phyloP scores from a whole-genome alignment of 2,329 filamentous ascomycete genomes.

The Trichoderma breve region DNA sequence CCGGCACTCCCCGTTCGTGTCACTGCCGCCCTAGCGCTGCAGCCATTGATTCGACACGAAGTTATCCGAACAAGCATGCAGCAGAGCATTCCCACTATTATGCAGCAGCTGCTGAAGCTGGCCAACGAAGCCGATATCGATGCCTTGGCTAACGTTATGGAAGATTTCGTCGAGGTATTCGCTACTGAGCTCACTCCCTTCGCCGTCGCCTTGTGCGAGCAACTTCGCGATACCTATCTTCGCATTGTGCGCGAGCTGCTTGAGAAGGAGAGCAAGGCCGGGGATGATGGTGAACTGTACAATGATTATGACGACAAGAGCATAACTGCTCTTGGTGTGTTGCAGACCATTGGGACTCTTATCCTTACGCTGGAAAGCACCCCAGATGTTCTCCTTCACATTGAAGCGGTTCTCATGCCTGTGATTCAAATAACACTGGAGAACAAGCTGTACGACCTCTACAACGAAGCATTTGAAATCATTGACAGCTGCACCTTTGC shows the following conservation, averaged over 20 bases:
- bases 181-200: conserved; percentile 96
- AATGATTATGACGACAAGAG: conserved; percentile 98
- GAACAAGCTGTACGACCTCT: conserved; percentile 89
- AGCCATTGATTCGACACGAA: conserved; percentile 93
- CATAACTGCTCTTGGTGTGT: conserved; percentile 90
- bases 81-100: conserved; percentile 95
- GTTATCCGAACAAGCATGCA: conserved; percentile 95
- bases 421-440: conserved; percentile 94
- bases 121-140: conserved; percentile 98
- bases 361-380: conserved; percentile 97
- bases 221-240: conserved; percentile 92
- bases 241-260: conserved; percentile 89
- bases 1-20: conserved; percentile 90
- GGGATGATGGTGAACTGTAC: conserved; percentile 73
- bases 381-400: conserved; percentile 88
- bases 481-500: conserved; percentile 99
- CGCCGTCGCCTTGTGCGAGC: conserved; percentile 91
- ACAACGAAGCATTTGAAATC: conserved; percentile 98
- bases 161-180: conserved; percentile 98
- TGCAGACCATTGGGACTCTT: conserved; percentile 96
- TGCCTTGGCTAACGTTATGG: conserved; percentile 96
- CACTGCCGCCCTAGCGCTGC: conserved; percentile 87
- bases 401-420: conserved; percentile 95
- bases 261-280: conserved; percentile 77
- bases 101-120: conserved; percentile 96